Base-by-base conservation (phyloP, 192 early-diverging fungal species). In the Lunasporangiospora selenospora region DNA sequence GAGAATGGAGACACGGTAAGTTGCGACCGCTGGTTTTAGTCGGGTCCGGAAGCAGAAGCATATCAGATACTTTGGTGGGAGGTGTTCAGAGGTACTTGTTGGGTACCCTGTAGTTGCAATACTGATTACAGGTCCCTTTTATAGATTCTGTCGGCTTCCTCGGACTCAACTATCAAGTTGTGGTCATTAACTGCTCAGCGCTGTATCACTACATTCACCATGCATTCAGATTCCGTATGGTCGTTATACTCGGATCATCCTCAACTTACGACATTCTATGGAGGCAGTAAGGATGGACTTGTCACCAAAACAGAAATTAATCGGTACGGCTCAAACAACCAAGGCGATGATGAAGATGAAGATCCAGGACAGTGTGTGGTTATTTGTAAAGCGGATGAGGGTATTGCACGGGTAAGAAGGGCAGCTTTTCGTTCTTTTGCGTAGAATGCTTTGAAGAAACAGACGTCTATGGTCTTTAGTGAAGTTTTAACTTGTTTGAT, bases 151-250 rank as follows among this genome's bases (percentile, higher is more conserved):
- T 95, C 93, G 0, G 94, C 91, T 12, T 99, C 97, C 1, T 93
- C 92, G 2, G 97, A 99, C 76, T 84, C 93, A 3, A 95, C 97
- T 1, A 93, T 98, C 50, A 99, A 99, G 75, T 82, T 98, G n/a
- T 99, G 96, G 97, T 93, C 92, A 32, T 82, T 97, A 37, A 86
- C 84, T 32, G 87, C 92, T 27, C 88, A 93, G 59, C 87, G 94
- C 13, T 96, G 95, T 55, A 75, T 98, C 38, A 87, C 89, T 4
- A 98, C 96, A 0, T 98, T 88, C 60, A 87, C 92, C 5, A 95
- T 95, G 61, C 90, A 91, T 62, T 83, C 84, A 21, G 90, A 93
- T 67, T 93, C 92, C 16, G 89, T 98, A 9, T 99, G 95, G 96
- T 89, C 91, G 23, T 79, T 99, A 15, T 85, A 86, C 59, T 93